Conservation (phyloP, 257 asterid genomes). For the Solanum infundibuliforme region DNA sequence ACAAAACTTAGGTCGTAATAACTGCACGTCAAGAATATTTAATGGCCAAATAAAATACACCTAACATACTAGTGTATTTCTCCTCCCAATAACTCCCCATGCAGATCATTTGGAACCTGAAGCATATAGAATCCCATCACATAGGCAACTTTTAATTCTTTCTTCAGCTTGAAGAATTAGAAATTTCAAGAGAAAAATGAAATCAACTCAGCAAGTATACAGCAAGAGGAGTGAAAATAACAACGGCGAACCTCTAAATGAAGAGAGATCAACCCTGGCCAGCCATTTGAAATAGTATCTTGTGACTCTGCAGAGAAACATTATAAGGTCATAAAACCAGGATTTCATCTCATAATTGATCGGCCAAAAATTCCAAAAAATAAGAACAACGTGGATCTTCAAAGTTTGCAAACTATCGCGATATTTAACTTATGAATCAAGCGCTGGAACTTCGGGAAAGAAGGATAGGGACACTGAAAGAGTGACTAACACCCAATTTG, state of each 20-base stretch:
- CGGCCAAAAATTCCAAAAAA: not conserved
- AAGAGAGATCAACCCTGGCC: constrained; percentile 78
- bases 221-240: not conserved
- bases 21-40: not conserved
- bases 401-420: not conserved
- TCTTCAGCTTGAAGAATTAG: not conserved
- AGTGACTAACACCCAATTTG: not conserved
- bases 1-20: not conserved
- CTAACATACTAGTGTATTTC: not conserved
- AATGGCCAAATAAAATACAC: not conserved
- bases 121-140: not conserved
- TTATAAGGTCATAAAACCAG: not conserved
- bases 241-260: constrained; percentile 66
- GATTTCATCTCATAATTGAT: not conserved
- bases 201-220: not conserved
- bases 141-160: not conserved
- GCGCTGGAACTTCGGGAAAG: not conserved
- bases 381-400: not conserved
- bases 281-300: constrained; percentile 58
- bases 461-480: not conserved
- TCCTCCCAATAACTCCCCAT: not conserved
- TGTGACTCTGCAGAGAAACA: constrained; percentile 49
- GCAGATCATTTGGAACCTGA: not conserved
- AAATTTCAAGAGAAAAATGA: not conserved
- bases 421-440: not conserved